Evolutionary conservation across 2,329 filamentous ascomycete species (phyloP).

Genomic region (Trichoderma brevicompactum): DNA sequence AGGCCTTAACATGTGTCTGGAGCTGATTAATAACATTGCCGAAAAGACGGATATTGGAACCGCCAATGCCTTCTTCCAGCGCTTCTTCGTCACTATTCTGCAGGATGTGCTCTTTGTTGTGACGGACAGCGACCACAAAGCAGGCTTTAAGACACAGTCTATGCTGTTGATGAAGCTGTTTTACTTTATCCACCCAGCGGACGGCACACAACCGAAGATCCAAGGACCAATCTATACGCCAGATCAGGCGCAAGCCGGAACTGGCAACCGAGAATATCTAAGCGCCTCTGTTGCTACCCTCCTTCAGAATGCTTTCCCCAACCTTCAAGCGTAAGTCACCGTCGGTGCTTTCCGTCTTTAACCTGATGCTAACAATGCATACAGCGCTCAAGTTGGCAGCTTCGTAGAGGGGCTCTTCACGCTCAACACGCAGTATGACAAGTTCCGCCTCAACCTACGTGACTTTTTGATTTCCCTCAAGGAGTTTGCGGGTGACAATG

Average conservation of each 20-base stretch:
- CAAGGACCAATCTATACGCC: constrained; percentile 86
- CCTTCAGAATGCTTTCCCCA: constrained; percentile 88
- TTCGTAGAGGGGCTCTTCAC: constrained; percentile 92
- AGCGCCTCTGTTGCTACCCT: constrained; percentile 84
- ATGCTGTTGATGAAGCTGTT: constrained; percentile 94
- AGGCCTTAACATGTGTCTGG: constrained; percentile 96
- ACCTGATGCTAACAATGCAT: constrained; percentile 42
- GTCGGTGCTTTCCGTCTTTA: not conserved
- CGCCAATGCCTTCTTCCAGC: constrained; percentile 94
- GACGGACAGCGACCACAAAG: constrained; percentile 97
- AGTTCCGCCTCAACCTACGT: constrained; percentile 93
- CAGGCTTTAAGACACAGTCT: constrained; percentile 97
- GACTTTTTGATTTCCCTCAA: constrained; percentile 98
- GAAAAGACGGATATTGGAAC: constrained; percentile 86
- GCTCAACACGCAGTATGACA: constrained; percentile 84
- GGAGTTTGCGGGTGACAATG: constrained; percentile 94
- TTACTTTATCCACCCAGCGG: constrained; percentile 82
- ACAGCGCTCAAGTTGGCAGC: constrained; percentile 79
- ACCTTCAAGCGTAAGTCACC: constrained; percentile 78
- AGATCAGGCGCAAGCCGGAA: constrained; percentile 82
- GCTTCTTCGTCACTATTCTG: constrained; percentile 92
- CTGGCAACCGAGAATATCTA: constrained; percentile 88
- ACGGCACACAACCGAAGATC: constrained; percentile 76
- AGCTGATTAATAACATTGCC: constrained; percentile 96
- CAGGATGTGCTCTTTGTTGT: constrained; percentile 99